phyloP scores from a whole-genome alignment of 805 yeast genomes.

The Blastobotrys attinorum region DNA sequence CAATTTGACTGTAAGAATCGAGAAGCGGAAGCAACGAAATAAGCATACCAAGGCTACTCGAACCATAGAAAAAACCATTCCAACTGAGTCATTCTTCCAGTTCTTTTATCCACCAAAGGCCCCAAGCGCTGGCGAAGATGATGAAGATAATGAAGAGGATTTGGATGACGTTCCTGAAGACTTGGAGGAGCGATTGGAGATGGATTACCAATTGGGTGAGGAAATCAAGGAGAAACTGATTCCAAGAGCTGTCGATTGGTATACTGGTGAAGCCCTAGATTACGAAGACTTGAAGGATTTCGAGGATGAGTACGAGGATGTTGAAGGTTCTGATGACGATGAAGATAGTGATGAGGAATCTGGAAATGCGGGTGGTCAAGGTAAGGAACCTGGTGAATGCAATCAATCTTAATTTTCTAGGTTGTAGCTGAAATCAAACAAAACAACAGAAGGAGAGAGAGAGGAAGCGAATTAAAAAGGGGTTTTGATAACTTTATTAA shows the following conservation, averaged over 20 bases:
- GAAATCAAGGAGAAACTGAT: slow-evolving; percentile 91
- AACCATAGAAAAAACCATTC: slow-evolving; percentile 88
- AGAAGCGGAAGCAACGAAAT: slow-evolving; percentile 95
- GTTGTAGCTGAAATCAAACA: too few species aligned
- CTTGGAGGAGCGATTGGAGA: slow-evolving; percentile 74
- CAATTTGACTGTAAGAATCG: slow-evolving; percentile 79
- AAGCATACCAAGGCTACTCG: slow-evolving; percentile 93
- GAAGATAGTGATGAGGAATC: slow-evolving; percentile 58
- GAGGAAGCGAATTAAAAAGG: too few species aligned
- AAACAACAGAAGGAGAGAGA: too few species aligned
- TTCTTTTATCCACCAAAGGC: slow-evolving; percentile 91
- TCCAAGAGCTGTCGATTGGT: slow-evolving; percentile 98
- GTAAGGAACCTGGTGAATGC: slow-evolving; percentile 51
- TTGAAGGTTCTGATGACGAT: slow-evolving; percentile 54
- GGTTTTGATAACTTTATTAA: too few species aligned
- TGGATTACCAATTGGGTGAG: slow-evolving; percentile 94
- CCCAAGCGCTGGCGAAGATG: slow-evolving; percentile 49
- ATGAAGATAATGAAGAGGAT: slow-evolving; percentile 48
- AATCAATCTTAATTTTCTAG: slow-evolving; percentile 37
- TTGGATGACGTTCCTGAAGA: slow-evolving; percentile 57
- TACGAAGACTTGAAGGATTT: slow-evolving; percentile 54
- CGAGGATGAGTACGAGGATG: slow-evolving; percentile 52
- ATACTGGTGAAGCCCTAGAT: slow-evolving; percentile 92
- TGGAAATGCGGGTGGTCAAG: slow-evolving; percentile 35
- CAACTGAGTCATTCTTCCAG: slow-evolving; percentile 91